A percentile compares a stretch with the other conserved stretches of the same genome.
Evolutionary conservation across 139 green algal genomes (phyloP).

Genomic region (Micromonas pusilla): DNA sequence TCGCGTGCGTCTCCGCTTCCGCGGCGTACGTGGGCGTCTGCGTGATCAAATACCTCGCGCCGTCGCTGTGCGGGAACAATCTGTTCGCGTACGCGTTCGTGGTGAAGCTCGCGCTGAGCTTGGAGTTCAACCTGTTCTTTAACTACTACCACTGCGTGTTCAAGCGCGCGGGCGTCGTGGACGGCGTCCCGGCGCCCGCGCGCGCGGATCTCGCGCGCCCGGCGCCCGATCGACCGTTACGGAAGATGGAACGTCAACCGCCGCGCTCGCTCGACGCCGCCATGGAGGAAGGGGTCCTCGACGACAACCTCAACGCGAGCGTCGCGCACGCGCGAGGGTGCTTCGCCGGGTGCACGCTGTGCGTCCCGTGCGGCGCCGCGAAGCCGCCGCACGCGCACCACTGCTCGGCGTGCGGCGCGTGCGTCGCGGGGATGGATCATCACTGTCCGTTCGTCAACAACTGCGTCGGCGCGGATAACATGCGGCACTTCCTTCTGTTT

Average conservation of each 20-base stretch:
- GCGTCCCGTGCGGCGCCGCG: slow-evolving; percentile 13
- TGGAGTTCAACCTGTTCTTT: slow-evolving; percentile 34
- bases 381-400: slow-evolving; percentile 39
- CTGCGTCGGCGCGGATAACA: slow-evolving; percentile 37
- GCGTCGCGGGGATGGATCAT: slow-evolving; percentile 44
- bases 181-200: slow-evolving; percentile 1
- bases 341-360: slow-evolving; percentile 26
- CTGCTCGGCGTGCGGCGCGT: slow-evolving; percentile 32
- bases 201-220: too few species aligned
- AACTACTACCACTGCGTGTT: slow-evolving; percentile 24
- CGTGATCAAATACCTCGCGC: background rate
- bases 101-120: background rate
- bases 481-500: slow-evolving; percentile 39
- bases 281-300: too few species aligned
- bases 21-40: slow-evolving; percentile 19
- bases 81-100: slow-evolving; percentile 19
- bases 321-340: background rate
- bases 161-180: background rate
- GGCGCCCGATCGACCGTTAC: too few species aligned
- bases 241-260: too few species aligned
- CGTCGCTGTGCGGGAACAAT: slow-evolving; percentile 3
- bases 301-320: too few species aligned
- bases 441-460: slow-evolving; percentile 44
- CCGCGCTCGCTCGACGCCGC: background rate
- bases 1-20: slow-evolving; percentile 22